These are phyloP conservation scores for Suhomyces bolitotheri DNA, from an alignment of 1,139 yeast species.

Conservation along the genomic window DNA sequence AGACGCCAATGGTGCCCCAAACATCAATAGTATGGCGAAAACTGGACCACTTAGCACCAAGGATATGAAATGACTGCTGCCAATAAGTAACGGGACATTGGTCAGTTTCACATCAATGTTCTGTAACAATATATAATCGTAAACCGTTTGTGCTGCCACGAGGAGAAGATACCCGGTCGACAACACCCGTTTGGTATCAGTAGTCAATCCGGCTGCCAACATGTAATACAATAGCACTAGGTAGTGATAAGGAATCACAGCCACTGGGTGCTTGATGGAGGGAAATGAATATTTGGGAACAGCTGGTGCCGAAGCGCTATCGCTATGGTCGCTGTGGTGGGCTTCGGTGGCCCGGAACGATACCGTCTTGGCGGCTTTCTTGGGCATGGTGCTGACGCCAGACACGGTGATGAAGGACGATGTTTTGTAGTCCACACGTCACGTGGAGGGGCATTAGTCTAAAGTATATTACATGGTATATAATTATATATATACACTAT, in stretches of 20 bases:
- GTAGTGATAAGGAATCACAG: conserved; percentile 51
- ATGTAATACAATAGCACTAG: conserved; percentile 39
- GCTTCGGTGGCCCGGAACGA: conserved; percentile 12
- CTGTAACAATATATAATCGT: conserved; percentile 26
- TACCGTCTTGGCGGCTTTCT: conserved; percentile 17
- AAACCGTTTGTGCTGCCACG: conserved; percentile 28
- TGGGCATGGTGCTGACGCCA: conserved; percentile 12
- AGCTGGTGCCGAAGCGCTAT: neutral
- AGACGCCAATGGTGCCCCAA: conserved; percentile 82
- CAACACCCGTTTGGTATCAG: conserved; percentile 28
- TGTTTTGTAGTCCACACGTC: too few species aligned
- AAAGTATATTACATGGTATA: too few species aligned
- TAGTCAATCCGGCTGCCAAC: conserved; percentile 35
- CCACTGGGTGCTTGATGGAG: conserved; percentile 6
- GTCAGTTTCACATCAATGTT: conserved; percentile 23
- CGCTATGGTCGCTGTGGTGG: conserved; percentile 1
- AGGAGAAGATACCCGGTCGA: conserved; percentile 29
- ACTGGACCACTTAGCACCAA: conserved; percentile 52
- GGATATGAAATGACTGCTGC: conserved; percentile 42
- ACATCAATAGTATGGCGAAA: conserved; percentile 55
- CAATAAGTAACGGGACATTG: conserved; percentile 36
- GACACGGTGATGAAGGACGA: too few species aligned
- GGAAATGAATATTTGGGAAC: conserved; percentile 6
- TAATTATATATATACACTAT: neutral
- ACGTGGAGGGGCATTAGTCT: too few species aligned